Percentiles rank a stretch among this genome's conserved stretches.
phyloP scores from a whole-genome alignment of 306 rosid genomes.

The Argentina anserina region DNA sequence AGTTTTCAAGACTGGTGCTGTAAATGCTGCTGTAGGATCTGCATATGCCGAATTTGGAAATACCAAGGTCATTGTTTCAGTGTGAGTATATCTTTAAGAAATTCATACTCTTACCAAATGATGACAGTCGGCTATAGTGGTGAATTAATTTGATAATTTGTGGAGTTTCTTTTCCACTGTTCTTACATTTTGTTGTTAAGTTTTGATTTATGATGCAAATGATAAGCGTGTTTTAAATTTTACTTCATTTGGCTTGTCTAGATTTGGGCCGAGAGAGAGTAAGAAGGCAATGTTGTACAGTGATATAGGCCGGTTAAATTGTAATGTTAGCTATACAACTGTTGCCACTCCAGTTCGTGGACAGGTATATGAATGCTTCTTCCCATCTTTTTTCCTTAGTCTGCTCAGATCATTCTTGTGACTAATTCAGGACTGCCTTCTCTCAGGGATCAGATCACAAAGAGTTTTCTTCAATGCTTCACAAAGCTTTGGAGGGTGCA shows the following conservation, averaged over 20 bases:
- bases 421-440: neutral
- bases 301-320: constrained; percentile 81
- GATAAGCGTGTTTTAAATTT: neutral
- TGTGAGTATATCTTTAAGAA: constrained; percentile 56
- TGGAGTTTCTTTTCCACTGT: neutral
- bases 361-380: constrained; percentile 43
- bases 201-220: neutral
- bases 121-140: too few species aligned
- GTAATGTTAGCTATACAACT: constrained; percentile 75
- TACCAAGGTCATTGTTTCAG: constrained; percentile 94
- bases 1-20: constrained; percentile 98
- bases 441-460: constrained; percentile 73
- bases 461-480: constrained; percentile 79
- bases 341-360: constrained; percentile 84
- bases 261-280: constrained; percentile 98
- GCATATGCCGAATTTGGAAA: constrained; percentile 95
- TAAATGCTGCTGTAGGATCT: constrained; percentile 92
- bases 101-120: neutral
- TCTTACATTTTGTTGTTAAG: neutral
- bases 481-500: constrained; percentile 93
- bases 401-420: neutral
- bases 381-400: neutral
- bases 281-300: constrained; percentile 96
- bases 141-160: neutral
- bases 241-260: constrained; percentile 8